Base-by-base conservation (phyloP, 805 yeast genomes). In the Hermanozyma aechmeae region DNA sequence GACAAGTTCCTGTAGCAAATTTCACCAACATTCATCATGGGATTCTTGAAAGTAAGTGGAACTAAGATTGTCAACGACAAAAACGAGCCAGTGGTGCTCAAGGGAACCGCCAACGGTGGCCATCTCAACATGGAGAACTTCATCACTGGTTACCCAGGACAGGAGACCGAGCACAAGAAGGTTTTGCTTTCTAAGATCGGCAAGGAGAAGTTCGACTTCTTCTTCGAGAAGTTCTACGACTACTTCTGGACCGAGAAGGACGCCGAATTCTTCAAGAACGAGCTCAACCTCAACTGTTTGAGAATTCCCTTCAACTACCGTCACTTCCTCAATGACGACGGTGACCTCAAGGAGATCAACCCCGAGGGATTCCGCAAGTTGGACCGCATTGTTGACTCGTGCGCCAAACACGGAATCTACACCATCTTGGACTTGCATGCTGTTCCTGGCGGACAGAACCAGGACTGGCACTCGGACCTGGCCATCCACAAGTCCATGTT, bases 91-190 rank as follows among this genome's bases (percentile, higher is more conserved):
- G 56, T 68, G 5, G 59, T 68, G 13, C 56, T 68, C 31, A 61
- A 57, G 33, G 75, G 74, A 12, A 46, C 69, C 21, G 73, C 71
- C 29, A 55, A 52, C 17, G 73, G 73, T 26, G 72, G 72, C 25
- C 70, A 62, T 34, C 56, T 69, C 35, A 69, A 68, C 45, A 68
- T 68, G 73, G 74, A 68, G 46, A 69, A 69, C 46, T 68, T 69
- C 59, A 68, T 69, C 39, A 68, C 73, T 16, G 74, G 74, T 4
- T 69, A 61, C 36, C 71, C 73, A 8, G 74, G 74, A 3, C 71
- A 63, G 38, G 75, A 68, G 40, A 57, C 69, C 13, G 73, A 68
- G 39, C 71, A 66, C 39, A 67, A 67, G 42, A 37, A 49, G 26
- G 66, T 64, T 1, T 33, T 68, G 31, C 40, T 46, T 35, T 32